Evolutionary conservation across 805 yeast genomes (phyloP), one percentile per base, ranked within the genome.

Genomic region (Tetrapisispora fleetii): DNA sequence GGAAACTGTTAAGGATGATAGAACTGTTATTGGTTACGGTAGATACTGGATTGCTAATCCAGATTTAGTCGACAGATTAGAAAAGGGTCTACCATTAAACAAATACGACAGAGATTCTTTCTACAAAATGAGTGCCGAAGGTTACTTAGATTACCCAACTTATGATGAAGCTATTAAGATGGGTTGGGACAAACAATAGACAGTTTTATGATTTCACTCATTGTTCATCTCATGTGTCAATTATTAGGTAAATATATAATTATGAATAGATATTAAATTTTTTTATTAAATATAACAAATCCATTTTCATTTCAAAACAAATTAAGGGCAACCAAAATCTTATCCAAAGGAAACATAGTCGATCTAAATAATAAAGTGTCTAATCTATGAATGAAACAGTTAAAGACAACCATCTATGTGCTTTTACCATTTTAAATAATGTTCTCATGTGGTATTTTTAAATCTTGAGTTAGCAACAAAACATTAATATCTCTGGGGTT

Each of bases 1-100:
- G 17, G 62, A 63, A 30, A 62, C 66, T 21, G 65, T 67, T 19
- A 53, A 57, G 14, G 68, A 72, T 50, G 66, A 69, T 41, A 64
- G 75, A 55, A 77, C 82, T 3, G 55, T 74, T 43, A 62, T 75
- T 24, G 66, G 57, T 33, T 63, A 60, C 45, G 81, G 81, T 21
- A 70, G 82, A 51, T 64, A 60, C 50, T 78, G 70, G 60, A 72
- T 75, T 45, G 61, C 80, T 24, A 79, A 79, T 63, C 82, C 83
- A 2, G 84, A 79, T 55, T 58, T 79, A 32, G 72, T 69, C 14
- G 54, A 61, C 10, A 65, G 79, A 50, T 51, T 79, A 39, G 59
- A 67, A 50, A 60, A 72, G 32, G 71, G 71, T 27, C 47, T 60
- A 37, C 68, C 70, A 39, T 59, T 78, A 52, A 67, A 66, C 49